These are phyloP conservation scores for Voacanga thouarsii DNA, from an alignment of 257 asterid genomes.

Conservation along the genomic window DNA sequence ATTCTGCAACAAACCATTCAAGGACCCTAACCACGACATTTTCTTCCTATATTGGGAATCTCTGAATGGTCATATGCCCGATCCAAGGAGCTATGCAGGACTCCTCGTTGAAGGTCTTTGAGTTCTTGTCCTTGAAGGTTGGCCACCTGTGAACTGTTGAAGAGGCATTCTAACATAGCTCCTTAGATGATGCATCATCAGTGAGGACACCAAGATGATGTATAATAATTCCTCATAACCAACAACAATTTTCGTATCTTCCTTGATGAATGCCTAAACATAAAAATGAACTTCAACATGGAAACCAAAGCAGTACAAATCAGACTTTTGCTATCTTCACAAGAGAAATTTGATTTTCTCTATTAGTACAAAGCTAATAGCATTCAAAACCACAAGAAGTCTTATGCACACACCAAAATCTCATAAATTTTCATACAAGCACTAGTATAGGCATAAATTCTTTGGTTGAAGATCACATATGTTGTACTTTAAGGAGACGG, in stretches of 20 bases:
- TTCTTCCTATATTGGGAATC: no score
- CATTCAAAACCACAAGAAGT: background rate
- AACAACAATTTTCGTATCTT: background rate
- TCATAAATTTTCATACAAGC: background rate
- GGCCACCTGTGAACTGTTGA: no score
- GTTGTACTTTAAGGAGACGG: constrained; percentile 54
- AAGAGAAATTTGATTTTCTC: background rate
- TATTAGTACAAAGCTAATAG: background rate
- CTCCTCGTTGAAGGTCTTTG: no score
- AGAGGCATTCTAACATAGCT: no score
- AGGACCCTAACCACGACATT: no score
- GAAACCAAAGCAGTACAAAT: background rate
- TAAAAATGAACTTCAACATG: background rate
- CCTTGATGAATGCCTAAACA: background rate
- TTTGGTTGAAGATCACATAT: background rate
- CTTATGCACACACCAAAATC: background rate
- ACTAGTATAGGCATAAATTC: background rate
- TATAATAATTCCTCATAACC: background rate
- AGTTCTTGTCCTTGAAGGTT: no score
- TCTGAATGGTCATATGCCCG: no score
- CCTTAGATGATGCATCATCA: no score
- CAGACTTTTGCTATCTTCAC: background rate
- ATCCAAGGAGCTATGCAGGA: no score
- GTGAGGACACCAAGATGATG: no score
- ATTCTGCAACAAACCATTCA: background rate